Evolutionary conservation across 139 green algal genomes (phyloP).

Genomic region (Coelastrella sp.): DNA sequence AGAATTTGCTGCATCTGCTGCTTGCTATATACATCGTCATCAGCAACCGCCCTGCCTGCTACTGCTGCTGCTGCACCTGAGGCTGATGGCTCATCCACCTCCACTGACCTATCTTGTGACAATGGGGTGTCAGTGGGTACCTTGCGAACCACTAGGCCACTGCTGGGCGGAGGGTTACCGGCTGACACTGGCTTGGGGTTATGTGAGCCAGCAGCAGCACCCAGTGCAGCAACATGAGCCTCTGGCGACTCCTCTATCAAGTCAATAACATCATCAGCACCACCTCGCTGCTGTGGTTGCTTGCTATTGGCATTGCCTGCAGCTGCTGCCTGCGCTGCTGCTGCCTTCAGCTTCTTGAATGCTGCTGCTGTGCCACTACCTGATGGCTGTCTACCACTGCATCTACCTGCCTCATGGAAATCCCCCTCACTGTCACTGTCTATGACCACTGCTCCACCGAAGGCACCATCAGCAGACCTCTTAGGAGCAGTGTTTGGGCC

Average conservation of each 20-base stretch:
- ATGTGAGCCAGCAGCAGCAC: neutral
- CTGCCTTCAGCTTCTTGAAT: conserved; percentile 16
- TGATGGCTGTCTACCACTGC: neutral
- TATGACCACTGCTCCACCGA: neutral
- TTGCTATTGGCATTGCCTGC: neutral
- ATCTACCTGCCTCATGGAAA: neutral
- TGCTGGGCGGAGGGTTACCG: neutral
- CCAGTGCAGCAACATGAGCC: neutral
- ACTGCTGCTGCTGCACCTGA: neutral
- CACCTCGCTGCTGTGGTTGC: neutral
- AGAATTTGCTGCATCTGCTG: conserved; percentile 48
- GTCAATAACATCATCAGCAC: neutral
- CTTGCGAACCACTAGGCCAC: conserved; percentile 5
- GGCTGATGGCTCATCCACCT: conserved; percentile 42
- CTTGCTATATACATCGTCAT: conserved; percentile 5
- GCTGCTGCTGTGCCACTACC: neutral
- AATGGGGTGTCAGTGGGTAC: neutral
- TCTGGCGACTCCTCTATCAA: neutral
- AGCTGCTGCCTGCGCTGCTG: neutral
- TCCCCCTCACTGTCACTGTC: conserved; percentile 2
- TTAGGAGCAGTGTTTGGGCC: neutral
- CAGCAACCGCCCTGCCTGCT: neutral
- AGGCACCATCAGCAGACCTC: neutral
- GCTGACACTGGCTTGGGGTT: neutral
- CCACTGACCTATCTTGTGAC: conserved; percentile 23